Evolutionary conservation across 106 monocot species (phyloP).

Genomic region (Dendrobium catenatum): DNA sequence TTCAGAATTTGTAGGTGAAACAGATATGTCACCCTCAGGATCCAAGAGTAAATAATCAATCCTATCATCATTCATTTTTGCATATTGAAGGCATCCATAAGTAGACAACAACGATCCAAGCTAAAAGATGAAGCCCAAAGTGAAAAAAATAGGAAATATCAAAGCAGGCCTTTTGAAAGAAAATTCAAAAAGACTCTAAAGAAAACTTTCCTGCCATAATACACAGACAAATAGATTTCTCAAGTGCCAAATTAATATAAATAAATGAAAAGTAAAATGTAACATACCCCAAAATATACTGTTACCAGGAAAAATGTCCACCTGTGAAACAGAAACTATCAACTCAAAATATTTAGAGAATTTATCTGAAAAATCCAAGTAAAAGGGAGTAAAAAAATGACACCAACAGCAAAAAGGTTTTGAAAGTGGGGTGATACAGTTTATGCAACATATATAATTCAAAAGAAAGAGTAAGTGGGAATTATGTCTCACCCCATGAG

Average conservation of each 20-base stretch:
- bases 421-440: too few species aligned
- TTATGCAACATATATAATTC: too few species aligned
- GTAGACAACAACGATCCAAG: constrained; percentile 71
- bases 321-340: constrained; percentile 28
- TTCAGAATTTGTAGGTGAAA: constrained; percentile 20
- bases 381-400: too few species aligned
- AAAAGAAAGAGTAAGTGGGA: too few species aligned
- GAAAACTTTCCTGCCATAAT: too few species aligned
- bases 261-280: neutral
- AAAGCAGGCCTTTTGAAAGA: neutral
- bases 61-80: constrained; percentile 19
- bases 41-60: constrained; percentile 24
- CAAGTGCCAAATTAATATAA: neutral
- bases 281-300: constrained; percentile 88
- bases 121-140: constrained; percentile 24
- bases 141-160: neutral
- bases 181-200: neutral
- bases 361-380: too few species aligned
- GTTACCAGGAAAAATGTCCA: constrained; percentile 93
- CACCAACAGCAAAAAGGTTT: too few species aligned
- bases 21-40: constrained; percentile 31
- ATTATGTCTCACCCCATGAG: too few species aligned
- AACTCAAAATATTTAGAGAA: too few species aligned
- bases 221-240: too few species aligned
- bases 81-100: constrained; percentile 64